Evolutionary conservation across 2,329 filamentous ascomycete species (phyloP), one percentile per base, ranked within the genome.

Genomic region (Zelopaecilomyces penicillatus): DNA sequence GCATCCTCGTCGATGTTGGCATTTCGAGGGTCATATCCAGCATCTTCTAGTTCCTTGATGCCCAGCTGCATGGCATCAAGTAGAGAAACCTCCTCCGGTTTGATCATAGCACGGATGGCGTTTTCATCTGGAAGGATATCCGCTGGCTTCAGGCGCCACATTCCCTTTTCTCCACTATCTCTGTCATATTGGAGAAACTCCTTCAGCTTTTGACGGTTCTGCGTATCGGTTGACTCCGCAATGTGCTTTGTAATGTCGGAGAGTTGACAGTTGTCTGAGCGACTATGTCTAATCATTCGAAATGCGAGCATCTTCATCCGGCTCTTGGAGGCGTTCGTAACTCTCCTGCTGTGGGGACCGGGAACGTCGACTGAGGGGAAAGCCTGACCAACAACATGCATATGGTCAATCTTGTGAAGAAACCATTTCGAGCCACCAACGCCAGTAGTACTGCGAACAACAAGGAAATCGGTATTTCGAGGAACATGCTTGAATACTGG

Each of bases 41-140:
- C 87, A 63, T 97, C 93, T 51, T 86, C 81, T 30, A 98, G 79
- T 62, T 95, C 85, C 59, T 94, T 89, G 51, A 88, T 82, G 37
- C 93, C 93, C 34, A 96, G 85, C 63, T 97, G 89, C 91, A 97
- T 98, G 0, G 91, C 87, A 60, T 98, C 91, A 30, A 97, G 80
- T 37, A 96, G 67, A 63, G 89, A 97, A 1, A 97, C 87, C 57
- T 97, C 91, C 64, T 98, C 93, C 0, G 93, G 91, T 52, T 90
- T 91, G 54, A 98, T 89, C 83, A 94, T 89, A 27, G 80, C 75
- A 35, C 91, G 83, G 49, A 97, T 83, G 2, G 79, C 79, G 27
- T 85, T 78, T 58, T 91, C 85, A 48, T 95, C 88, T 9, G 90
- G 87, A 26, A 93, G 72, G 1, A 78, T 71, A 53, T 96, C 86